Base-by-base conservation (phyloP, 176 grass and related monocot genomes). In the Triticum dicoccoides region DNA sequence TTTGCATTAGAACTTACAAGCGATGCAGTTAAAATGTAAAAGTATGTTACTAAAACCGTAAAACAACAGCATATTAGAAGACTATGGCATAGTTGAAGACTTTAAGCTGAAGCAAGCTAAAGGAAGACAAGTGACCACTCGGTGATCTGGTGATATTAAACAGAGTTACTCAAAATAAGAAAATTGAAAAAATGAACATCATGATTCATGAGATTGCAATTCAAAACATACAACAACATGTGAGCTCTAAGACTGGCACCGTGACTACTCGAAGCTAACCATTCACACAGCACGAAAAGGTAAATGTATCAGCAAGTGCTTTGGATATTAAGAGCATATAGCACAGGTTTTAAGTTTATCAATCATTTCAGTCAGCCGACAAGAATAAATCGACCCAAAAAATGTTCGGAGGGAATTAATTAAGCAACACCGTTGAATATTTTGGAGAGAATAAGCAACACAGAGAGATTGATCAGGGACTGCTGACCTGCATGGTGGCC, bases 1-100 rank as follows among this genome's bases (percentile, higher is more conserved):
- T 15, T 80, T 63, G 64, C 37, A 59, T 81, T 84, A 91, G 61
- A 75, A 39, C 34, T 39, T n/a, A 71, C 8, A 54, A 58, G 38
- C 6, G 1, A 17, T 24, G 8, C 5, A 9, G 35, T 38, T 9
- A 49, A 69, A 76, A 84, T 63, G 17, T 54, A 39, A 64, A 25
- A 72, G 15, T 13, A 68, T 17, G 12, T 29, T 65, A 37, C 3
- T 76, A 37, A 29, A 85, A 25, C 11, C 2, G 44, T 76, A 37
- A 29, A 85, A 25, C 11, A 5, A 59, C 6, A 76, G 1, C 2
- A 80, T 52, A 59, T 1, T 32, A 9, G 42, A 66, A 47, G 5
- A 17, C 2, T 41, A 41, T 41, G 2, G 2, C 2, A 0, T 9
- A 74, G 11, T 32, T 62, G 8, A 62, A 76, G 6, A 5, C 8